Conservation (phyloP, 306 rosid species). For the Pterocarpus santalinus region DNA sequence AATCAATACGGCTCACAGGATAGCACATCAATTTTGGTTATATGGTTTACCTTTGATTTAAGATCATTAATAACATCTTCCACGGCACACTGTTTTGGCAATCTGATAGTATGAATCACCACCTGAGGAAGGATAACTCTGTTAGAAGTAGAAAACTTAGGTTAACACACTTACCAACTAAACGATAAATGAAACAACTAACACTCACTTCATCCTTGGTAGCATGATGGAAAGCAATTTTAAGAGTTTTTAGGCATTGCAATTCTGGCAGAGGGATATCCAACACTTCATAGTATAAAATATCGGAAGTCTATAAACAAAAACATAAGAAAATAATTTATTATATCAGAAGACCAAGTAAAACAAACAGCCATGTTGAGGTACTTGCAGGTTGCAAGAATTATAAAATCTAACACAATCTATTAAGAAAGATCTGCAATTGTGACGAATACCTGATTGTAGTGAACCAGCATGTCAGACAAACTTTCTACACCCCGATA, state of each 20-base stretch:
- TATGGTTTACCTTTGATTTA: slow-evolving; percentile 64
- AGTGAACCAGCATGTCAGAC: slow-evolving; percentile 81
- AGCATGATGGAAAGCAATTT: slow-evolving; percentile 84
- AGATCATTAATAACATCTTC: slow-evolving; percentile 79
- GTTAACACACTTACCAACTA: background rate
- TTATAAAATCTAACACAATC: background rate
- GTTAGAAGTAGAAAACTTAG: slow-evolving; percentile 8
- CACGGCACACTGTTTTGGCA: slow-evolving; percentile 82
- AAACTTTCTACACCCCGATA: slow-evolving; percentile 79
- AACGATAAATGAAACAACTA: background rate
- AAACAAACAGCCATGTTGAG: background rate
- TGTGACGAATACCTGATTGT: slow-evolving; percentile 68
- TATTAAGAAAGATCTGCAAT: background rate
- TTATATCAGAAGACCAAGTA: background rate
- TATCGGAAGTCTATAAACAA: slow-evolving; percentile 69
- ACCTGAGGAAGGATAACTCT: slow-evolving; percentile 57
- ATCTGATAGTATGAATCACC: slow-evolving; percentile 75
- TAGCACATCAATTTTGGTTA: background rate
- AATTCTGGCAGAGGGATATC: slow-evolving; percentile 91
- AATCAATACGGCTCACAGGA: background rate
- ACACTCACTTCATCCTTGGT: slow-evolving; percentile 81
- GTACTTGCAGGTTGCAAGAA: background rate
- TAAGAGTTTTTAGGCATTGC: slow-evolving; percentile 79
- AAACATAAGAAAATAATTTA: slow-evolving; percentile 10
- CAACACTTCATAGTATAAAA: slow-evolving; percentile 78